Evolutionary conservation across 768 basidiomycete species (phyloP), one percentile per base, ranked within the genome.

Genomic region (Amanita phalloides): DNA sequence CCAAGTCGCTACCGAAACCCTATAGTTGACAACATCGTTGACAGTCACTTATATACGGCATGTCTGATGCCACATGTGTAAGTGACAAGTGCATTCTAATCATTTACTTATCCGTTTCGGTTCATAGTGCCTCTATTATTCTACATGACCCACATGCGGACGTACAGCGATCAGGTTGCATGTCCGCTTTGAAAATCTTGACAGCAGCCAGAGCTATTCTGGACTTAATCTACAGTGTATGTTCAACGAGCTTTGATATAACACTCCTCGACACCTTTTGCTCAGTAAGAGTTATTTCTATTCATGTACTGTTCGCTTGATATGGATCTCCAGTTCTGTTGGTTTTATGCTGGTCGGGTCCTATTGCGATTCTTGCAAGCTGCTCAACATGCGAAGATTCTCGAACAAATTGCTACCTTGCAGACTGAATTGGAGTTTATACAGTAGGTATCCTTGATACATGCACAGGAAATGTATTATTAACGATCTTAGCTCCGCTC

Each of bases 61-160:
- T 73, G 72, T 54, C 55, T 74, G 41, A 72, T 72, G 67, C 68
- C 69, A 9, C 62, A 68, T 56, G 66, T 72, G 68, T 74, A 64
- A 55, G 68, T 62, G 6, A 10, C 2, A 13, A 43, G 14, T 44
- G 11, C 43, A 23, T 38, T 39, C 44, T 49, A 21, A 11, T 25
- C 17, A 33, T 25, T 26, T 57, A 30, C 43, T 49, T 45, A 56
- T 28, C 57, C 42, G 9, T 9, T 43, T 44, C 37, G 25, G 37
- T 53, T 51, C 23, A 4, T 56, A 90, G 87, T 10, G 77, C 83
- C 5, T 77, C 68, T 11, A 82, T 90, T 48, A 68, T 87, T 17
- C 66, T 90, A 38, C 87, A 89, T 57, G 87, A 90, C 56, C 84
- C 85, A 3, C 85, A 87, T 59, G 84, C 86, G 14, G 75, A 78